A percentile compares a stretch with the other conserved stretches of the same genome.
phyloP scores from a whole-genome alignment of 2,329 filamentous ascomycete species.

The Botrytis elliptica region DNA sequence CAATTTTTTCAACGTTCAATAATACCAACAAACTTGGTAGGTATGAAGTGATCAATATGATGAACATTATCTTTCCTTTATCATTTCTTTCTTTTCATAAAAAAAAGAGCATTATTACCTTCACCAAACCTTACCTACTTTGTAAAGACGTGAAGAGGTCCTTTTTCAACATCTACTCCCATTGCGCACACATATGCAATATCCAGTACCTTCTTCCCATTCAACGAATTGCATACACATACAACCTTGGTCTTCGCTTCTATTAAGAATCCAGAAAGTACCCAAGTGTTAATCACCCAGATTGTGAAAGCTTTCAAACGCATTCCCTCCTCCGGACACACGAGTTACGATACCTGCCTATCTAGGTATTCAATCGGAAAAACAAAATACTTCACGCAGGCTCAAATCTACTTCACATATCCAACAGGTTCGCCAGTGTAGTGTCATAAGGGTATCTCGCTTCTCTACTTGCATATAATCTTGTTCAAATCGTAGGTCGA shows the following conservation, averaged over 20 bases:
- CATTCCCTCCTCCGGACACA: not conserved
- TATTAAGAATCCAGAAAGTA: not conserved
- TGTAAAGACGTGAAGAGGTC: not conserved
- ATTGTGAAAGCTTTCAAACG: not conserved
- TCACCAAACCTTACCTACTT: not conserved
- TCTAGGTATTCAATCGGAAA: not conserved
- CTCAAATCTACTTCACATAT: not conserved
- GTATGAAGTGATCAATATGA: not conserved
- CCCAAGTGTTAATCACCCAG: not conserved
- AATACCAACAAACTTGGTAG: not conserved
- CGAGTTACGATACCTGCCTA: not conserved
- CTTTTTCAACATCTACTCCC: not conserved
- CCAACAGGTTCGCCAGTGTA: not conserved
- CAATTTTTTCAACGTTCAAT: not conserved
- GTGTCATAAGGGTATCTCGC: not conserved
- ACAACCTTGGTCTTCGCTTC: not conserved
- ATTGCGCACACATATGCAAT: not conserved
- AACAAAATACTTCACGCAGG: not conserved
- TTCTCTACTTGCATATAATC: not conserved
- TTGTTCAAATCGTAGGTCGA: not conserved
- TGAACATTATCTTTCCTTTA: not conserved
- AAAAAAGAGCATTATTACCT: not conserved
- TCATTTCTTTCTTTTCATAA: not conserved
- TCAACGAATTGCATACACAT: not conserved
- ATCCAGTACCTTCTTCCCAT: not conserved